phyloP scores from a whole-genome alignment of 305 asterid genomes.

The Vinca major region DNA sequence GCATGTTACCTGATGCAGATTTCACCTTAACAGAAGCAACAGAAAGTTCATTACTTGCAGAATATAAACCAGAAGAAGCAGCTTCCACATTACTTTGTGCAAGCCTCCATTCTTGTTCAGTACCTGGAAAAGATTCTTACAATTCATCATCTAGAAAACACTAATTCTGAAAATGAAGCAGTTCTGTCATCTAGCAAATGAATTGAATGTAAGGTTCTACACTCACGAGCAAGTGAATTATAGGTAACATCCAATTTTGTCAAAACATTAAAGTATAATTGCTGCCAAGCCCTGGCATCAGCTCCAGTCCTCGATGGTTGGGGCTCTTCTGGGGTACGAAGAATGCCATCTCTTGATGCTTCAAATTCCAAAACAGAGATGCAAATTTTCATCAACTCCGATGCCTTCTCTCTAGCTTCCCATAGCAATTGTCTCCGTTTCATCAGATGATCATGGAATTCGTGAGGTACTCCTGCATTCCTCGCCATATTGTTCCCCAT shows the following conservation, averaged over 20 bases:
- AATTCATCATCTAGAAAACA: background rate
- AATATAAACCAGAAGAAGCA: conserved; percentile 71
- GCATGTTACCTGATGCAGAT: conserved; percentile 75
- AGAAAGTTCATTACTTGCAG: conserved; percentile 79
- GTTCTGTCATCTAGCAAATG: background rate
- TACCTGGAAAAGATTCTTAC: conserved; percentile 44
- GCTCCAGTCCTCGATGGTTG: conserved; percentile 44
- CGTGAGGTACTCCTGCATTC: conserved; percentile 81
- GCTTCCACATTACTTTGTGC: conserved; percentile 91
- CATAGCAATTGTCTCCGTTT: conserved; percentile 59
- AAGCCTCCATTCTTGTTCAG: conserved; percentile 92
- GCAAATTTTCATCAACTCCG: conserved; percentile 74
- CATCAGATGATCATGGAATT: conserved; percentile 77
- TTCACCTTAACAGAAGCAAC: conserved; percentile 67
- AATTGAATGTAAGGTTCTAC: conserved; percentile 17
- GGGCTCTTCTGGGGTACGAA: conserved; percentile 46
- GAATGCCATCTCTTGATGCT: conserved; percentile 86
- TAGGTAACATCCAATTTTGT: conserved; percentile 63
- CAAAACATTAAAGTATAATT: conserved; percentile 60
- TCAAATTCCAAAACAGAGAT: conserved; percentile 83
- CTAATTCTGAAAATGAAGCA: background rate
- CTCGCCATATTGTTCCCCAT: conserved; percentile 44
- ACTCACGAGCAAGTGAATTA: conserved; percentile 82
- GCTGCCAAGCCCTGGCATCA: conserved; percentile 89
- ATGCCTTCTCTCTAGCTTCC: conserved; percentile 77